phyloP scores from a whole-genome alignment of 2,329 filamentous ascomycete genomes.

The Epichloe amarillans region DNA sequence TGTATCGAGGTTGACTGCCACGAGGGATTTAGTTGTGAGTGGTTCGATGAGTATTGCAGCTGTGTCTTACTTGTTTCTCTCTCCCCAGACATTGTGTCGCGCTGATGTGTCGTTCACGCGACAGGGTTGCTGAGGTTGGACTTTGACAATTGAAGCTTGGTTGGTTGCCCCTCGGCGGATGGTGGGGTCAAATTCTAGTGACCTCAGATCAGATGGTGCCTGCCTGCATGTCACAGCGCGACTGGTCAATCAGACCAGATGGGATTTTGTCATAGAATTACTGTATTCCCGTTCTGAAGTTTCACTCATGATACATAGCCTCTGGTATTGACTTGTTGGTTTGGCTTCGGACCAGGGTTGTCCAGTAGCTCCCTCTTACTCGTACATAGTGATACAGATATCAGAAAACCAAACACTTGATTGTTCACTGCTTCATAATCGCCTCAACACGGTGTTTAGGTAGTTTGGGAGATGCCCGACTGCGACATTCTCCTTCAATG shows the following conservation, averaged over 20 bases:
- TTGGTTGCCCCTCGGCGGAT: not conserved
- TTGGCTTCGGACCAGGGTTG: not conserved
- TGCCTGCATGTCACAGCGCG: too few relatives aligned
- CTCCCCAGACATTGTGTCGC: constrained; percentile 19
- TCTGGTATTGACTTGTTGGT: not conserved
- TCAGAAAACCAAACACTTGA: not conserved
- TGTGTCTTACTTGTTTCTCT: constrained; percentile 19
- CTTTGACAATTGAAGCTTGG: not conserved
- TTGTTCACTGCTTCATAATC: constrained; percentile 26
- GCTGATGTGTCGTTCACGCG: not conserved
- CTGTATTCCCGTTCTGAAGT: too few relatives aligned
- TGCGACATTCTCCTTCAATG: constrained; percentile 44
- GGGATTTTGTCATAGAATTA: too few relatives aligned
- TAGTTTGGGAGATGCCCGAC: constrained; percentile 29
- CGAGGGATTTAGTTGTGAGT: not conserved
- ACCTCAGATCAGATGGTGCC: not conserved
- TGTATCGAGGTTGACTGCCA: constrained; percentile 50
- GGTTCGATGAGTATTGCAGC: not conserved
- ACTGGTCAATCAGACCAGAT: too few relatives aligned
- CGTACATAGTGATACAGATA: not conserved
- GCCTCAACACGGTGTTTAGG: constrained; percentile 32
- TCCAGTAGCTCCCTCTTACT: not conserved
- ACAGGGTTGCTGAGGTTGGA: not conserved
- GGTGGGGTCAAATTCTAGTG: not conserved
- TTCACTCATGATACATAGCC: not conserved